These are phyloP conservation scores for Globisporangium cederbergense DNA, from an alignment of 352 stramenopile genomes.

Conservation along the genomic window DNA sequence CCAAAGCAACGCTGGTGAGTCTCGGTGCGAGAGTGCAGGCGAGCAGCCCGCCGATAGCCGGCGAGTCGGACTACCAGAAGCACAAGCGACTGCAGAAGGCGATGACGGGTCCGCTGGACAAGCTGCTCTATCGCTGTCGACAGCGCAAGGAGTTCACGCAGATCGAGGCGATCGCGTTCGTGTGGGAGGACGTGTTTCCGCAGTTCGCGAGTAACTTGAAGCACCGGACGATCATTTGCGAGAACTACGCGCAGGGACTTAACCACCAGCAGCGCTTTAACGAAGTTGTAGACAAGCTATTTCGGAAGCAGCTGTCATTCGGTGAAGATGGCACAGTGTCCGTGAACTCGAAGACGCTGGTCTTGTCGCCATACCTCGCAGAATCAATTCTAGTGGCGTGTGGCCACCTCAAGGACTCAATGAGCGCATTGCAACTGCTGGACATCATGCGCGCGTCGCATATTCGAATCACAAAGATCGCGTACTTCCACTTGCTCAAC, in stretches of 20 bases:
- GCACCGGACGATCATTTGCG: constrained; percentile 43
- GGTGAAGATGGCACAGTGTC: neutral
- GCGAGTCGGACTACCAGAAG: constrained; percentile 33
- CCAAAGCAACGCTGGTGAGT: constrained; percentile 12
- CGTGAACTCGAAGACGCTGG: constrained; percentile 11
- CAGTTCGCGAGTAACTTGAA: constrained; percentile 39
- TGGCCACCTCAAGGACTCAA: constrained; percentile 40
- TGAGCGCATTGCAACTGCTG: constrained; percentile 30
- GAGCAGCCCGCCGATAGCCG: constrained; percentile 1
- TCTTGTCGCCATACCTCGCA: constrained; percentile 39
- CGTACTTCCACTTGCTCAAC: constrained; percentile 60
- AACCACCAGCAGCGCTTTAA: constrained; percentile 53
- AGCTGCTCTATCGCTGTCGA: constrained; percentile 31
- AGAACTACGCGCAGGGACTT: constrained; percentile 47
- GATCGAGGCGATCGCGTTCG: constrained; percentile 47
- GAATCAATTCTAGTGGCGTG: constrained; percentile 52
- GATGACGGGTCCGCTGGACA: constrained; percentile 46
- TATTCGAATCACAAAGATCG: constrained; percentile 42
- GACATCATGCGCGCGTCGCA: constrained; percentile 26
- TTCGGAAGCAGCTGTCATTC: constrained; percentile 20
- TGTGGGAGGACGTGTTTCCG: constrained; percentile 51
- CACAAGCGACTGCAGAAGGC: constrained; percentile 44
- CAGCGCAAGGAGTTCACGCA: constrained; percentile 32
- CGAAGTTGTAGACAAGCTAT: constrained; percentile 50
- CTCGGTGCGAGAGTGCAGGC: constrained; percentile 13